These are phyloP conservation scores for Pseudogymnoascus sp. DNA, from an alignment of 2,329 filamentous ascomycete genomes.

Conservation along the genomic window DNA sequence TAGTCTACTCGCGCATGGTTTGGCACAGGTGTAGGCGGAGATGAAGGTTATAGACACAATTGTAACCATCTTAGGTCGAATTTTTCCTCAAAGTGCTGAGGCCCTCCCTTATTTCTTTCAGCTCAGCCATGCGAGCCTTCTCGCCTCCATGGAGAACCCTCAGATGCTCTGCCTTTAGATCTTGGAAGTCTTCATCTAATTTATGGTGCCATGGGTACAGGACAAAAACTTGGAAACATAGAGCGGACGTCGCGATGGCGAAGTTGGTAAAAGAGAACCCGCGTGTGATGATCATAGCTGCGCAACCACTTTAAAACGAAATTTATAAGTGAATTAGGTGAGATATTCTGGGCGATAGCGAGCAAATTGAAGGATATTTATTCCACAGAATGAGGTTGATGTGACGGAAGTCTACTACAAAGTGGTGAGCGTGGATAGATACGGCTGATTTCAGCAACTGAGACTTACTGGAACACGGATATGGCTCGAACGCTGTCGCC, in stretches of 20 bases:
- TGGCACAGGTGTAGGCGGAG: background rate
- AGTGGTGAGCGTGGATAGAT: background rate
- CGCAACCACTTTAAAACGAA: background rate
- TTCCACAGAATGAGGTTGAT: too few species aligned
- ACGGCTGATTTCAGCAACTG: background rate
- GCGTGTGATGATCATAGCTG: slow-evolving; percentile 38
- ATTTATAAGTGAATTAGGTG: background rate
- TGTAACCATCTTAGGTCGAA: background rate
- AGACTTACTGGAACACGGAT: background rate
- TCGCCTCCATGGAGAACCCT: background rate
- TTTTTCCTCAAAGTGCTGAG: background rate
- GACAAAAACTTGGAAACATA: slow-evolving; percentile 46
- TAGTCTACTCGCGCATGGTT: background rate
- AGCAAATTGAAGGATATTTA: background rate
- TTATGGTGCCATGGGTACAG: slow-evolving; percentile 49
- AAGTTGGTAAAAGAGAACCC: slow-evolving; percentile 46
- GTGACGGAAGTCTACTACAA: background rate
- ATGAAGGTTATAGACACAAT: background rate
- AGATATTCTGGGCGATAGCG: background rate
- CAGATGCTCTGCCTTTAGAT: slow-evolving; percentile 38
- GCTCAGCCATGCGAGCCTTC: background rate
- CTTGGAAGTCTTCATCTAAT: slow-evolving; percentile 41
- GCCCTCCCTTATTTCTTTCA: background rate
- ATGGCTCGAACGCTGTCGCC: background rate
- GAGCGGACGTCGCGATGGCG: slow-evolving; percentile 41